Evolutionary conservation across 2,329 filamentous ascomycete genomes (phyloP).

Genomic region (Tympanopsis confertula): DNA sequence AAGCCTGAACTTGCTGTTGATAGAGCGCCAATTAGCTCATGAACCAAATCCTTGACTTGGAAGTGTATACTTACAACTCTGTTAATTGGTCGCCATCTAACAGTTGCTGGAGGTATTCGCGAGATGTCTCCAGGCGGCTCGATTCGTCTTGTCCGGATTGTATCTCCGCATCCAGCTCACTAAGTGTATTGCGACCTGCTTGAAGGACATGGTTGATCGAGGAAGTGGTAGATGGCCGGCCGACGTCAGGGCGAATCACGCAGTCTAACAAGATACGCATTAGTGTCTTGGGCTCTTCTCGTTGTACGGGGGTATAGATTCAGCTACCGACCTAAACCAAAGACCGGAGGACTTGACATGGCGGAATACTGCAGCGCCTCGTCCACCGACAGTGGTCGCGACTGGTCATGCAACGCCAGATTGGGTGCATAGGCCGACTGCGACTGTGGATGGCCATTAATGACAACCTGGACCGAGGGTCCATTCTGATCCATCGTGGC

Average conservation of each 20-base stretch:
- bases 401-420: background rate
- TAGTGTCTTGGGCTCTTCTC: slow-evolving; percentile 45
- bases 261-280: slow-evolving; percentile 47
- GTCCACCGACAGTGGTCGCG: background rate
- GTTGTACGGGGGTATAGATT: slow-evolving; percentile 27
- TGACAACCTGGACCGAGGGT: background rate
- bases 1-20: background rate
- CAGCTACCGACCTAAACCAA: slow-evolving; percentile 1
- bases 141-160: slow-evolving; percentile 34
- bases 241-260: slow-evolving; percentile 29
- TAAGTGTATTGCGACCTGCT: slow-evolving; percentile 20
- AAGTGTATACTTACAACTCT: slow-evolving; percentile 21
- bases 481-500: background rate
- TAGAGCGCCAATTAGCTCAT: background rate
- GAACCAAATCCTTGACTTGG: slow-evolving; percentile 9
- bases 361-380: background rate
- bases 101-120: slow-evolving; percentile 44
- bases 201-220: slow-evolving; percentile 1
- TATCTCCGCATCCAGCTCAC: slow-evolving; percentile 43
- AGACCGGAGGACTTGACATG: background rate
- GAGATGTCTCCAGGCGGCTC: slow-evolving; percentile 39
- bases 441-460: background rate
- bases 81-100: slow-evolving; percentile 38
- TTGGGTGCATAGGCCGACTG: no score
- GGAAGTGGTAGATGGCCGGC: slow-evolving; percentile 2